phyloP scores from a whole-genome alignment of 2,329 filamentous ascomycete species.

The Fusarium brachygibbosum region DNA sequence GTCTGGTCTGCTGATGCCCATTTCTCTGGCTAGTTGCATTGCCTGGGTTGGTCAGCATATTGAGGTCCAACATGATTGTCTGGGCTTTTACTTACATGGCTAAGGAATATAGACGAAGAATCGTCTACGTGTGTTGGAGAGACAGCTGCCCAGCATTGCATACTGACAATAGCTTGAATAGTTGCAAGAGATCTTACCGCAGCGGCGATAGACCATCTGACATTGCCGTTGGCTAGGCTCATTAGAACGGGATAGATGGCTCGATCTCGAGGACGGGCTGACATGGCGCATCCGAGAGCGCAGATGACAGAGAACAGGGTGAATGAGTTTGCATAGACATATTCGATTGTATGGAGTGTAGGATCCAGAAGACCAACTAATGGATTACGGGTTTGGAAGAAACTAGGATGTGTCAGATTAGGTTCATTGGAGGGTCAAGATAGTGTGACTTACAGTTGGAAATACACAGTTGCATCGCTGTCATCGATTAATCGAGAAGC shows the following conservation, averaged over 20 bases:
- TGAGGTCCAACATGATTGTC: fast-evolving
- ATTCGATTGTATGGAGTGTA: conserved; percentile 14
- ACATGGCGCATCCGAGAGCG: conserved; percentile 17
- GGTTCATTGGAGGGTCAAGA: fast-evolving
- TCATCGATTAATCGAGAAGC: conserved; percentile 19
- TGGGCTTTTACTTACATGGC: background rate
- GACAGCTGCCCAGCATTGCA: conserved; percentile 21
- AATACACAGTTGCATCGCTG: conserved; percentile 16
- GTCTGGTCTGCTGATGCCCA: conserved; percentile 13
- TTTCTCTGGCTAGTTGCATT: conserved; percentile 14
- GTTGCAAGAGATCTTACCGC: conserved; percentile 10
- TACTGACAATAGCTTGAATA: conserved; percentile 17
- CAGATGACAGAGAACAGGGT: conserved; percentile 20
- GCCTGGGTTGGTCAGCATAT: background rate
- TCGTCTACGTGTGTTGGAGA: conserved; percentile 12
- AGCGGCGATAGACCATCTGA: conserved; percentile 20
- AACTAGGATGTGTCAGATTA: background rate
- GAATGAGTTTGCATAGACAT: conserved; percentile 20
- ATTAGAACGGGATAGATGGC: conserved; percentile 19
- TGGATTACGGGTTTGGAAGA: conserved; percentile 23
- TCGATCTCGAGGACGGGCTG: conserved; percentile 14
- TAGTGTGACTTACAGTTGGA: background rate
- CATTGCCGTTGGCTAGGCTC: conserved; percentile 2
- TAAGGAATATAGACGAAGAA: conserved; percentile 10
- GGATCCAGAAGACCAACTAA: conserved; percentile 15